Evolutionary conservation across 2,329 filamentous ascomycete genomes (phyloP).

Genomic region (Trichoderma lentiforme): DNA sequence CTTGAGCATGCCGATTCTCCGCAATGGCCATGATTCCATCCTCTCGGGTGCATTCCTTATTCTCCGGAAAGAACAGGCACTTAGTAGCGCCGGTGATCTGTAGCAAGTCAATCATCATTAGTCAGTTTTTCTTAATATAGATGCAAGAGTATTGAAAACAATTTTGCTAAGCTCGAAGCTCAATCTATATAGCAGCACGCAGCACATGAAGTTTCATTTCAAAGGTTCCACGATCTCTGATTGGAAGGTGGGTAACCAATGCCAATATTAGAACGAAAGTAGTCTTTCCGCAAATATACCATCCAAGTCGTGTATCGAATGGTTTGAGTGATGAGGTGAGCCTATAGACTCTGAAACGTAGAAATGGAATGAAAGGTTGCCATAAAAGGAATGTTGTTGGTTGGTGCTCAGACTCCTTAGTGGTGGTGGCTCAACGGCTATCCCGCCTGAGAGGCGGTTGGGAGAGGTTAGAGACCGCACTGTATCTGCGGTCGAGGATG

Average conservation of each 20-base stretch:
- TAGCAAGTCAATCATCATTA: slow-evolving; percentile 41
- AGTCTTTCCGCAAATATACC: not conserved
- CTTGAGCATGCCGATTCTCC: not conserved
- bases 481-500: slow-evolving; percentile 48
- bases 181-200: slow-evolving; percentile 30
- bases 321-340: not conserved
- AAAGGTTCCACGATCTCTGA: not conserved
- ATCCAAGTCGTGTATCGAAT: not conserved
- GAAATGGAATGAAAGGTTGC: not conserved
- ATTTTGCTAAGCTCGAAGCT: slow-evolving; percentile 24
- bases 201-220: slow-evolving; percentile 24
- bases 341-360: not conserved
- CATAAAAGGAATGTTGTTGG: not conserved
- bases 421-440: slow-evolving; percentile 6
- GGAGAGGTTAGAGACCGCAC: slow-evolving; percentile 32
- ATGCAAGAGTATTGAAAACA: not conserved
- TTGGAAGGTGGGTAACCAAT: not conserved
- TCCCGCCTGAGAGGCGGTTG: slow-evolving; percentile 6
- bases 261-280: not conserved
- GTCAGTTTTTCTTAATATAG: slow-evolving; percentile 24
- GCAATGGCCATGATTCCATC: not conserved
- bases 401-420: not conserved
- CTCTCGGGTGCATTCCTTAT: slow-evolving; percentile 16
- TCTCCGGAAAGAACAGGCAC: slow-evolving; percentile 9
- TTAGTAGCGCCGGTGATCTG: slow-evolving; percentile 40